Conservation (phyloP, 2,329 filamentous ascomycete genomes). For the Berkeleyomyces basicola region DNA sequence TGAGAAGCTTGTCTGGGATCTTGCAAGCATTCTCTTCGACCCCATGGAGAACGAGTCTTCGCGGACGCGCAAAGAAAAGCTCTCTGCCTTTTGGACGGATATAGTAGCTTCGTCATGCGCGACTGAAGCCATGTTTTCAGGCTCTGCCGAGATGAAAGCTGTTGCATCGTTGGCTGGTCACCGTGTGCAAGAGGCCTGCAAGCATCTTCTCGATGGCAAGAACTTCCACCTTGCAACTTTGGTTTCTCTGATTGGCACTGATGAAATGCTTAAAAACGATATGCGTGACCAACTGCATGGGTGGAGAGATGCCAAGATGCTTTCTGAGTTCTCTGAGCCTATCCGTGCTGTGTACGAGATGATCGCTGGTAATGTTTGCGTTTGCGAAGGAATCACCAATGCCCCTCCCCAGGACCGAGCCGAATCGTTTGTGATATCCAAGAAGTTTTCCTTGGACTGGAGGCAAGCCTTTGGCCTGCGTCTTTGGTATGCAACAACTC, state of each 20-base stretch:
- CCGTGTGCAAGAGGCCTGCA: conserved; percentile 68
- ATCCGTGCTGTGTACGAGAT: conserved; percentile 82
- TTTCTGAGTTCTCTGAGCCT: conserved; percentile 73
- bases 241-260: conserved; percentile 64
- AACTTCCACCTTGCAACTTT: conserved; percentile 76
- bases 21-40: conserved; percentile 79
- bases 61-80: conserved; percentile 38
- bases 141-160: conserved; percentile 64
- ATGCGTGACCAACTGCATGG: conserved; percentile 66
- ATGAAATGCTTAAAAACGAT: conserved; percentile 50
- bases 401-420: conserved; percentile 65
- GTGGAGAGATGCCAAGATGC: conserved; percentile 68
- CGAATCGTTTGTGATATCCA: conserved; percentile 64
- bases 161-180: conserved; percentile 65
- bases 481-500: conserved; percentile 68
- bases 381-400: conserved; percentile 59
- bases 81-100: conserved; percentile 51
- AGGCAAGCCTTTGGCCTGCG: conserved; percentile 81
- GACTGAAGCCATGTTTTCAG: conserved; percentile 39
- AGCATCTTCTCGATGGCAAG: conserved; percentile 54
- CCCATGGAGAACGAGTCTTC: conserved; percentile 23
- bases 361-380: conserved; percentile 70
- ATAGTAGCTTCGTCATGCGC: conserved; percentile 45
- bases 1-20: conserved; percentile 67
- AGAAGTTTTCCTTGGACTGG: conserved; percentile 80